phyloP scores from a whole-genome alignment of 768 basidiomycete genomes.

The Tubosaeta sp. region DNA sequence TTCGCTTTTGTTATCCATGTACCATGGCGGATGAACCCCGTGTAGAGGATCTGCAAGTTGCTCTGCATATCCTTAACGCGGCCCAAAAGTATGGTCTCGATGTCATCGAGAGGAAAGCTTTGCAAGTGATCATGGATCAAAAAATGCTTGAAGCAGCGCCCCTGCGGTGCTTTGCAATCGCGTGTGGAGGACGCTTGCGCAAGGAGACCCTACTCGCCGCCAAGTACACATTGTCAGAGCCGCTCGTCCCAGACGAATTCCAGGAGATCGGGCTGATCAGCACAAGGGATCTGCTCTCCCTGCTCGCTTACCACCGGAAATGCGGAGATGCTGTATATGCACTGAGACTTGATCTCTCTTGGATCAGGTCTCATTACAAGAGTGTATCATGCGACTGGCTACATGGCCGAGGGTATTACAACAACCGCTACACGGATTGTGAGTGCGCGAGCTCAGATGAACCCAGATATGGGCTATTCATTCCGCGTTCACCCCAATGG shows the following conservation, averaged over 20 bases:
- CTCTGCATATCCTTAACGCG: slow-evolving; percentile 8
- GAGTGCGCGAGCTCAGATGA: not conserved
- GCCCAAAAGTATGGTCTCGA: slow-evolving; percentile 18
- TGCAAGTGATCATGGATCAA: slow-evolving; percentile 16
- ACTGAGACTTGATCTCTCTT: not conserved
- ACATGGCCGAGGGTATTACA: not conserved
- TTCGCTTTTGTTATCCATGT: slow-evolving; percentile 27
- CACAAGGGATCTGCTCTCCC: slow-evolving; percentile 21
- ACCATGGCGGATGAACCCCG: slow-evolving; percentile 18
- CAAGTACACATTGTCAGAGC: slow-evolving; percentile 23
- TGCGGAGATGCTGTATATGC: slow-evolving; percentile 12
- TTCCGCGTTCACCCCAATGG: slow-evolving; percentile 6
- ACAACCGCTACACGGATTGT: not conserved
- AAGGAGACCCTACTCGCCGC: slow-evolving; percentile 28
- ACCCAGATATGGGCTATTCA: not conserved
- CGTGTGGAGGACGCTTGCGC: slow-evolving; percentile 16
- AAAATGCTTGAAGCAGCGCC: slow-evolving; percentile 19
- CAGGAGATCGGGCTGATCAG: slow-evolving; percentile 28
- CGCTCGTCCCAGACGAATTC: slow-evolving; percentile 21
- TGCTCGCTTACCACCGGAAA: slow-evolving; percentile 20
- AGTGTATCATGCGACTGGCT: slow-evolving; percentile 6
- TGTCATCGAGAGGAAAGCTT: slow-evolving; percentile 12
- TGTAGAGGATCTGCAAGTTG: slow-evolving; percentile 9
- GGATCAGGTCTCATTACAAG: not conserved
- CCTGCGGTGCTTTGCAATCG: slow-evolving; percentile 31